Evolutionary conservation across 83 land plant species (phyloP).

Genomic region (Thuja plicata): DNA sequence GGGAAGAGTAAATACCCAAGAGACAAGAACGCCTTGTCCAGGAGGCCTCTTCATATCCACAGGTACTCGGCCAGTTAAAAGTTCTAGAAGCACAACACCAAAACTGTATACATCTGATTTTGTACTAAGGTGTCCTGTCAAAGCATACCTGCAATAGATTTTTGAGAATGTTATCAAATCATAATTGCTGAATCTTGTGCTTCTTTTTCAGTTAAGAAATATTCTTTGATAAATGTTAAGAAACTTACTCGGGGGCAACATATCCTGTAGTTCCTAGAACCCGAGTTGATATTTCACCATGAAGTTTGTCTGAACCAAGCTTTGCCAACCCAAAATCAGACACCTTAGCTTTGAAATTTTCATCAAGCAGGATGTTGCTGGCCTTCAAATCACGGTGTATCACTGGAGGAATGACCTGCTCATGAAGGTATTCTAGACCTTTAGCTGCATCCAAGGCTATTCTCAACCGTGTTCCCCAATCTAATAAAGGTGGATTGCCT

Average conservation of each 20-base stretch:
- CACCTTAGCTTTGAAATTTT: constrained; percentile 72
- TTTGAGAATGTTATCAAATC: background rate
- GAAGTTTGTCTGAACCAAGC: constrained; percentile 71
- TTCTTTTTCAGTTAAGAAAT: background rate
- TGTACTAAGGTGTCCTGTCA: constrained; percentile 72
- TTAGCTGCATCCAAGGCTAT: constrained; percentile 77
- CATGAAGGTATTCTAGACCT: constrained; percentile 78
- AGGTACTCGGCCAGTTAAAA: constrained; percentile 75
- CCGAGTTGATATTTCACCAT: constrained; percentile 62
- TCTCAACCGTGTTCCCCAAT: constrained; percentile 69
- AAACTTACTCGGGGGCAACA: constrained; percentile 81
- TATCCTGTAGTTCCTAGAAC: constrained; percentile 79
- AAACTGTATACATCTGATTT: constrained; percentile 83
- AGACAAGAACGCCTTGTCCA: constrained; percentile 68
- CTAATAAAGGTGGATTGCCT: constrained; percentile 31
- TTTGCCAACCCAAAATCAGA: constrained; percentile 81
- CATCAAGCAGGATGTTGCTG: constrained; percentile 66
- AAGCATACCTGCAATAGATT: constrained; percentile 58
- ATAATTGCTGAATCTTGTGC: background rate
- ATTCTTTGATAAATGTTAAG: background rate
- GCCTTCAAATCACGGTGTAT: constrained; percentile 81
- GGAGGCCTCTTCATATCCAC: constrained; percentile 64
- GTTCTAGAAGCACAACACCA: constrained; percentile 74
- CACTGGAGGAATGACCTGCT: constrained; percentile 50
- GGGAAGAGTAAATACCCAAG: constrained; percentile 49